Base-by-base conservation (phyloP, 148 eudicot species). In the Fagopyrum tataricum region DNA sequence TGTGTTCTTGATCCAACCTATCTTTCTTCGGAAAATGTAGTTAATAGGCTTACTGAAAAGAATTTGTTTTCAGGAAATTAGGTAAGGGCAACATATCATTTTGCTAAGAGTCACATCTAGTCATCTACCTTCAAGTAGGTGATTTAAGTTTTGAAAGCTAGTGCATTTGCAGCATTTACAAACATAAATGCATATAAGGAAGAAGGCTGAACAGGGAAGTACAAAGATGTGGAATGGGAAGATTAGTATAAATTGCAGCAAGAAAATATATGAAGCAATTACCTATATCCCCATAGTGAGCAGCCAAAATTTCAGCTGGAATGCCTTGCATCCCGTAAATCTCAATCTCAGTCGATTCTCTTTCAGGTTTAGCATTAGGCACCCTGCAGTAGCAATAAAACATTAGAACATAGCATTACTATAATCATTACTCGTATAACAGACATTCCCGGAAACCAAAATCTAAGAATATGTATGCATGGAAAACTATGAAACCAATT, bases 241-340 rank as follows among this genome's bases (percentile, higher is more conserved):
- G 66, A 49, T 18, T 18, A 20, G 7, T 2, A 18, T 8, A 37
- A 12, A 4, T 4, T 31, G 43, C 42, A 31, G 14, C n/a, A 62
- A 37, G 47, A 55, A 52, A 37, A 40, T 23, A 17, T 73, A 49
- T 59, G 56, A n/a, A 71, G 71, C 44, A 76, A 61, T 73, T 82
- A 91, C 96, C 97, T 75, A 83, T 78, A 56, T 90, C 96, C 58
- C 98, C 98, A 73, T 94, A 94, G 74, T 94, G 97, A 58, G 97
- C 84, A 31, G 93, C 88, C 82, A 94, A 73, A 23, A 88, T 79
- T 59, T 88, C 96, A 71, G 95, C 52, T 37, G 98, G 98, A 72
- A 94, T 90, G 47, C 97, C 96, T 84, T 91, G 96, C 98, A 94
- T 94, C 55, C 98, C 98, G 81, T 91, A 94, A 52, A 95, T 88